These are phyloP conservation scores for Telopea speciosissima DNA, from an alignment of 177 flowering plant species.

Conservation along the genomic window DNA sequence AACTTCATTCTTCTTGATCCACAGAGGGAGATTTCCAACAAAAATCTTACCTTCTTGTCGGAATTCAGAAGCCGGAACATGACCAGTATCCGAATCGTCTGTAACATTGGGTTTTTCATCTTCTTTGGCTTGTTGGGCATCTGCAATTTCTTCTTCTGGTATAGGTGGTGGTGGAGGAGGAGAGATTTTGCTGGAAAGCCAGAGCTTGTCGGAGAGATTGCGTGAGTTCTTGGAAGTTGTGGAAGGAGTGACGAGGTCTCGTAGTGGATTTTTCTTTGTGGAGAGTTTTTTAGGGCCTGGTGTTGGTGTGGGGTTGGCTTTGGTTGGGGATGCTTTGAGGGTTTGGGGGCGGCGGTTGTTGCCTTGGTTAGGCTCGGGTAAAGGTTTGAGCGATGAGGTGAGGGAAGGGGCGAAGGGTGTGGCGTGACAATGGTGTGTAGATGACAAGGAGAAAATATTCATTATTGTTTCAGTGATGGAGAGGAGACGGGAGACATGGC, in stretches of 20 bases:
- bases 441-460: background rate
- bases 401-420: constrained; percentile 4
- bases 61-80: constrained; percentile 22
- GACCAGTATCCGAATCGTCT: constrained; percentile 10
- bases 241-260: background rate
- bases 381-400: constrained; percentile 2
- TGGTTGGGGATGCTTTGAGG: no score
- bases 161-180: constrained; percentile 42
- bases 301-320: no score
- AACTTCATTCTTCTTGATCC: constrained; percentile 71
- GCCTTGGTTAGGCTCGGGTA: background rate
- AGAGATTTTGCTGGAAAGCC: constrained; percentile 67
- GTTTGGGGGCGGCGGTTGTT: no score
- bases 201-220: constrained; percentile 44
- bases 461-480: background rate
- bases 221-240: constrained; percentile 15
- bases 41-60: constrained; percentile 76
- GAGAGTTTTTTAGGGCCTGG: no score
- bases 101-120: constrained; percentile 6
- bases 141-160: constrained; percentile 2
- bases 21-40: constrained; percentile 78
- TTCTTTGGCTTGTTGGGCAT: background rate
- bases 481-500: background rate
- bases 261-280: no score
- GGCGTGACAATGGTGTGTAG: constrained; percentile 2